phyloP scores from a whole-genome alignment of 2,329 filamentous ascomycete species.

The Aspergillus tubingensis region DNA sequence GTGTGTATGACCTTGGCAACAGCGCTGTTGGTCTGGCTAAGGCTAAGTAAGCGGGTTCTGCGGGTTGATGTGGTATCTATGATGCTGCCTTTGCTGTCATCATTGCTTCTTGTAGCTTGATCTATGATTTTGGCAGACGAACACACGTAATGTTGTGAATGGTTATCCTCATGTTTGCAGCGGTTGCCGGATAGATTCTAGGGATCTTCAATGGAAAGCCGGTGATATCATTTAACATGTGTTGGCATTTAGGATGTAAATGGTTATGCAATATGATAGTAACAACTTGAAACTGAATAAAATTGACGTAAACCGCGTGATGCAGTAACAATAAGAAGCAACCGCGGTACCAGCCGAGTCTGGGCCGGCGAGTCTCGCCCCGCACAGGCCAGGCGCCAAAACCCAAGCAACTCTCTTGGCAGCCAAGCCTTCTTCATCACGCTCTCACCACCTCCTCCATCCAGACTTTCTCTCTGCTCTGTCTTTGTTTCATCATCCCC shows the following conservation, averaged over 20 bases:
- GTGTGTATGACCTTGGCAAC: conserved; percentile 92
- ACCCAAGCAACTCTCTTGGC: conserved; percentile 15
- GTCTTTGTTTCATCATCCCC: conserved; percentile 21
- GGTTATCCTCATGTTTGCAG: neutral
- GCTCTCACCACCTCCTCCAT: neutral
- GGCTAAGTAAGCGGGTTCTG: conserved; percentile 61
- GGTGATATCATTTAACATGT: neutral
- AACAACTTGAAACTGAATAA: neutral
- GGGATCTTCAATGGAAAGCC: conserved; percentile 4
- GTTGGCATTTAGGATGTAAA: neutral
- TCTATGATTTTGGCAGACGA: neutral
- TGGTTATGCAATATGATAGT: neutral
- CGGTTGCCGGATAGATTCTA: neutral
- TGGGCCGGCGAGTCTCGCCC: conserved; percentile 16
- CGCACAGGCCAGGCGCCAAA: conserved; percentile 18
- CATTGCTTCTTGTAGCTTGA: conserved; percentile 3
- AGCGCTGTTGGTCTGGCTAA: conserved; percentile 85
- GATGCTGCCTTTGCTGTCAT: neutral
- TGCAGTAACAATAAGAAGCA: neutral
- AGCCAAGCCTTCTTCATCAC: conserved; percentile 17
- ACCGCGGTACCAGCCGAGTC: neutral
- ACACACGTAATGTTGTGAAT: neutral
- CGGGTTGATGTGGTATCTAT: conserved; percentile 14
- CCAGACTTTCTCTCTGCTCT: neutral
- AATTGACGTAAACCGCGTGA: neutral